phyloP scores from a whole-genome alignment of 1,284 basidiomycete genomes.

The Blastosporella zonata region DNA sequence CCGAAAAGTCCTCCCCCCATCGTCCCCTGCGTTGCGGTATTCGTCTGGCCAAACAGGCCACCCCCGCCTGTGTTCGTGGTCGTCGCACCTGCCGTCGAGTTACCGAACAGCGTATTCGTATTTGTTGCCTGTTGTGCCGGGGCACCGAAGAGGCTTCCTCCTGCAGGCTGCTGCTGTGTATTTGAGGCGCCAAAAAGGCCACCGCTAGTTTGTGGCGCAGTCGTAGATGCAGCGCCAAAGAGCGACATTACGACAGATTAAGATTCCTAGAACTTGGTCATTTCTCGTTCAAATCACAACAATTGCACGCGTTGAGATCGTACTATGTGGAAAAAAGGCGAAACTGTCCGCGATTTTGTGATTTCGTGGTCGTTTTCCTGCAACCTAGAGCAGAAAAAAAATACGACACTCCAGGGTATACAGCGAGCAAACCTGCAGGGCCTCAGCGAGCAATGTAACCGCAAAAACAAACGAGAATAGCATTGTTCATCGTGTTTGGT shows the following conservation, averaged over 20 bases:
- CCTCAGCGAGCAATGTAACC: neutral
- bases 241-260: constrained; percentile 10
- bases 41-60: constrained; percentile 14
- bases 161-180: constrained; percentile 19
- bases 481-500: constrained; percentile 8
- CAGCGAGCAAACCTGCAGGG: neutral
- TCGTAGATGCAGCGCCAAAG: constrained; percentile 10
- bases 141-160: constrained; percentile 23
- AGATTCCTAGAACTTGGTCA: constrained; percentile 1
- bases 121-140: constrained; percentile 13
- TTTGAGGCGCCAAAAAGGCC: constrained; percentile 18
- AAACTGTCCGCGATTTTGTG: neutral
- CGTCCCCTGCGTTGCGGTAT: neutral
- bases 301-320: constrained; percentile 6
- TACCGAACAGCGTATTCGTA: constrained; percentile 11
- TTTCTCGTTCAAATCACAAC: neutral
- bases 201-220: constrained; percentile 15
- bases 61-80: constrained; percentile 14
- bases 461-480: neutral
- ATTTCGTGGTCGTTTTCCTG: neutral
- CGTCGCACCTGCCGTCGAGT: constrained; percentile 6
- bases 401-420: neutral
- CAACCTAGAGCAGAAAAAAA: neutral
- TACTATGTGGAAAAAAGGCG: constrained; percentile 1
- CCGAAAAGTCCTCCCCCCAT: constrained; percentile 10